Conservation (phyloP, 768 basidiomycete genomes). For the Sporobolomyces pararoseus region DNA sequence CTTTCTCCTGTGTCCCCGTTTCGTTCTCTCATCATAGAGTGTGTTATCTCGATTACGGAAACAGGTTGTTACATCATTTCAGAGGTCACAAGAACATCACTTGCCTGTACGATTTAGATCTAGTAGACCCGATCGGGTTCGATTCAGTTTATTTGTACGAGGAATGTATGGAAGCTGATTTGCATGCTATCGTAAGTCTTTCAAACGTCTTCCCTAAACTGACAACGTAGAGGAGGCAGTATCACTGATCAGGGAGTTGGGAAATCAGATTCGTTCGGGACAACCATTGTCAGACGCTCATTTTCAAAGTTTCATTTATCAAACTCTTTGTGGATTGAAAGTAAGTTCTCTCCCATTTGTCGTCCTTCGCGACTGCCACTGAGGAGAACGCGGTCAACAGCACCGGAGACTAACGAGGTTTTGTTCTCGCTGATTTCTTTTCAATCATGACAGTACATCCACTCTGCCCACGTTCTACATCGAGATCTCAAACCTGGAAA, state of each 20-base stretch:
- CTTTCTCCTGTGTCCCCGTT: no score
- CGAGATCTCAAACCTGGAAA: conserved; percentile 55
- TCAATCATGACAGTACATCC: conserved; percentile 55
- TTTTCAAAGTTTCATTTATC: conserved; percentile 83
- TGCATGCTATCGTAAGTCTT: conserved; percentile 80
- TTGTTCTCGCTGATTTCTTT: no score
- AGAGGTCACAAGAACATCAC: conserved; percentile 99
- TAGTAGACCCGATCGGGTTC: conserved; percentile 86
- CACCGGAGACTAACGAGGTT: not conserved
- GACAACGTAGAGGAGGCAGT: not conserved
- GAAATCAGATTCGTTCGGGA: conserved; percentile 51
- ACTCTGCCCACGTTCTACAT: conserved; percentile 54
- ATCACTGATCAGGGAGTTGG: no score
- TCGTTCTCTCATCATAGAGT: no score
- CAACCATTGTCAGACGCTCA: conserved; percentile 54
- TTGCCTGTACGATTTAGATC: conserved; percentile 89
- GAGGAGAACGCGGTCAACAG: not conserved
- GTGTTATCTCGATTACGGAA: not conserved
- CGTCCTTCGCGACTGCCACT: not conserved
- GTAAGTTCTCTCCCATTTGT: conserved; percentile 54
- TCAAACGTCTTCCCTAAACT: not conserved
- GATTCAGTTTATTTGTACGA: conserved; percentile 85
- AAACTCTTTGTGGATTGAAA: conserved; percentile 94
- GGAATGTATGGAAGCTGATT: conserved; percentile 99
- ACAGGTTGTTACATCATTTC: conserved; percentile 89